Evolutionary conservation across 148 eudicot genomes (phyloP).

Genomic region (Dysphania ambrosioides): DNA sequence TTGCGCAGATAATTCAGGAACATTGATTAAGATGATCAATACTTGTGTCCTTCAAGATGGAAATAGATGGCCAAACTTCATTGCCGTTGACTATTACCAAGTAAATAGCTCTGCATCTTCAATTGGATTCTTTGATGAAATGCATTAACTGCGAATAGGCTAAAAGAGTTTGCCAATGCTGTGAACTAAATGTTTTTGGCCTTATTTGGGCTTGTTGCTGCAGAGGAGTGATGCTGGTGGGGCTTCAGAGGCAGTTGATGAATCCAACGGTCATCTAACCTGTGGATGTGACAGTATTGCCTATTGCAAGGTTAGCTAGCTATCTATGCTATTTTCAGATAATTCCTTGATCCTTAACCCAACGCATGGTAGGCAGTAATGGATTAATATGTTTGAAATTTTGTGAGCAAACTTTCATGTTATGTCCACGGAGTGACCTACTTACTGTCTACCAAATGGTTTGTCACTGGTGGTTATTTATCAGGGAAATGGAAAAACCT

Average conservation of each 20-base stretch:
- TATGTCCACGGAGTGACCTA: too few species aligned
- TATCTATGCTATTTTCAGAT: not conserved
- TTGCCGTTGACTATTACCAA: constrained; percentile 87
- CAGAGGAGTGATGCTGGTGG: constrained; percentile 96
- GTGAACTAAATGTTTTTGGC: not conserved
- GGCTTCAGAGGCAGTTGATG: constrained; percentile 83
- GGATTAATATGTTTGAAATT: too few species aligned
- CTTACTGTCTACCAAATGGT: too few species aligned
- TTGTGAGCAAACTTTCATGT: too few species aligned
- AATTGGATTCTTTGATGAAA: not conserved
- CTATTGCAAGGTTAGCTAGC: constrained; percentile 83
- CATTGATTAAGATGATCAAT: constrained; percentile 56
- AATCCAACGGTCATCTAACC: constrained; percentile 78
- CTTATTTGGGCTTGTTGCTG: constrained; percentile 20
- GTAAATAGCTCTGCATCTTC: constrained; percentile 26
- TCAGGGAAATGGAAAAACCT: constrained; percentile 65
- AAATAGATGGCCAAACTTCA: constrained; percentile 89
- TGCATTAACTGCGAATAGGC: not conserved
- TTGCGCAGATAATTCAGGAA: constrained; percentile 76
- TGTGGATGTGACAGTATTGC: constrained; percentile 80
- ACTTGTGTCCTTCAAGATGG: constrained; percentile 66
- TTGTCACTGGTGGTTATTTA: not conserved
- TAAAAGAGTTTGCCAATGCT: not conserved
- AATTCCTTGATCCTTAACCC: not conserved
- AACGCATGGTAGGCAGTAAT: not conserved